Conservation (phyloP, 2,329 filamentous ascomycete species). For the Fusarium algeriense region DNA sequence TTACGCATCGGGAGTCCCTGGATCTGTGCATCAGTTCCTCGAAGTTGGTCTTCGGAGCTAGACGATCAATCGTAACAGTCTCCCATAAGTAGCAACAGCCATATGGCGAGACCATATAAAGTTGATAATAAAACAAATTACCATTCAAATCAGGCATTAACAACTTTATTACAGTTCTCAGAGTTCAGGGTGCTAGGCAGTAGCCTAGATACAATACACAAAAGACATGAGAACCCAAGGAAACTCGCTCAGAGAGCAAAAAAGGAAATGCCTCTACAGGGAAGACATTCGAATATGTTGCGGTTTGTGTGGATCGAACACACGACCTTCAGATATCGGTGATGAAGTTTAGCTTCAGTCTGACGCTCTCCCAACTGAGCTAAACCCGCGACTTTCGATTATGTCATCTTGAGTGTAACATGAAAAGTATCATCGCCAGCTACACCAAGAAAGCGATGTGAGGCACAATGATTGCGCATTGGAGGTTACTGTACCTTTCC, state of each 20-base stretch:
- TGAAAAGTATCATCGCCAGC: rapidly evolving
- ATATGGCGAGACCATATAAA: no score
- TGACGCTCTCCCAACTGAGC: conserved; percentile 39
- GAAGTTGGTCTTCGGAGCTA: not conserved
- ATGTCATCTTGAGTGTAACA: rapidly evolving
- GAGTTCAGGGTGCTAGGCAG: no score
- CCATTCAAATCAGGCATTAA: no score
- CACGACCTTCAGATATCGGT: conserved; percentile 26
- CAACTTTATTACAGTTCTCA: no score
- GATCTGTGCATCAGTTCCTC: conserved; percentile 15
- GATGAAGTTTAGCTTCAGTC: conserved; percentile 33
- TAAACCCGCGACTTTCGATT: conserved; percentile 17
- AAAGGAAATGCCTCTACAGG: rapidly evolving
- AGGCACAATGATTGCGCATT: no score
- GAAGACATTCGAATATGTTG: not conserved
- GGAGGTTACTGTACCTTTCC: no score
- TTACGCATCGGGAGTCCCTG: conserved; percentile 4
- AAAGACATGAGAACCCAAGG: not conserved
- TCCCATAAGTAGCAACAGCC: not conserved
- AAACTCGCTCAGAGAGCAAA: not conserved
- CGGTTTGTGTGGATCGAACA: conserved; percentile 38
- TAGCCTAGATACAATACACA: no score
- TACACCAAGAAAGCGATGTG: rapidly evolving
- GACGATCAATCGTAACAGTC: not conserved
- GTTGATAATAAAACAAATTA: no score